These are phyloP conservation scores for Pichia sp. DNA, from an alignment of 1,139 yeast genomes.

Conservation along the genomic window DNA sequence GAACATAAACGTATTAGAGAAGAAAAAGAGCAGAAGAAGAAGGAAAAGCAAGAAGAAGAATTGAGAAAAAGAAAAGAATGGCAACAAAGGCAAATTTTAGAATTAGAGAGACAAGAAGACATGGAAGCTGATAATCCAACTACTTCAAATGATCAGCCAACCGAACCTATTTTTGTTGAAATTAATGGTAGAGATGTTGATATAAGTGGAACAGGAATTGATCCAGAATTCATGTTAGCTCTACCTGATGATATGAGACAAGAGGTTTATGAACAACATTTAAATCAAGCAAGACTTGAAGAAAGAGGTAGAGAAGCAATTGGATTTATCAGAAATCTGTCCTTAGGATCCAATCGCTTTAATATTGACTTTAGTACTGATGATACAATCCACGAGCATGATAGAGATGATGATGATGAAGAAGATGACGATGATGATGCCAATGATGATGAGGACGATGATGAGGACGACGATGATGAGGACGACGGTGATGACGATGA, in stretches of 20 bases:
- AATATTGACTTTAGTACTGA: neutral
- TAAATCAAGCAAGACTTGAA: slow-evolving; percentile 45
- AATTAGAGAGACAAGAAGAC: slow-evolving; percentile 21
- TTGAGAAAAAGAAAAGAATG: slow-evolving; percentile 25
- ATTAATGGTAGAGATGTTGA: slow-evolving; percentile 81
- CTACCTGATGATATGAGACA: slow-evolving; percentile 91
- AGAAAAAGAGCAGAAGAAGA: slow-evolving; percentile 35
- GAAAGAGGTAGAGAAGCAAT: slow-evolving; percentile 45
- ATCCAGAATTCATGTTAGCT: slow-evolving; percentile 85
- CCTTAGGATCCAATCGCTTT: slow-evolving; percentile 4
- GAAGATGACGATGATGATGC: slow-evolving; percentile 30
- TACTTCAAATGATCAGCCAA: slow-evolving; percentile 12
- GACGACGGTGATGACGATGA: slow-evolving; percentile 27
- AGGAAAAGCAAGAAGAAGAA: slow-evolving; percentile 27
- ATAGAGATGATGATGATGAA: slow-evolving; percentile 18
- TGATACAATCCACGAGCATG: slow-evolving; percentile 23
- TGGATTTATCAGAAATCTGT: slow-evolving; percentile 21
- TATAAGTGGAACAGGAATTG: slow-evolving; percentile 77
- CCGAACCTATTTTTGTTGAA: slow-evolving; percentile 61
- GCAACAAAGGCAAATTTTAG: slow-evolving; percentile 26
- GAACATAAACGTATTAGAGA: slow-evolving; percentile 31
- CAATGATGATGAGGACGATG: slow-evolving; percentile 23
- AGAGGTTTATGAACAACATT: slow-evolving; percentile 84
- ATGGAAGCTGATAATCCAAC: slow-evolving; percentile 26
- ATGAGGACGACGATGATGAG: slow-evolving; percentile 29